phyloP scores from a whole-genome alignment of 257 asterid genomes.

The Solanum dulcamara region DNA sequence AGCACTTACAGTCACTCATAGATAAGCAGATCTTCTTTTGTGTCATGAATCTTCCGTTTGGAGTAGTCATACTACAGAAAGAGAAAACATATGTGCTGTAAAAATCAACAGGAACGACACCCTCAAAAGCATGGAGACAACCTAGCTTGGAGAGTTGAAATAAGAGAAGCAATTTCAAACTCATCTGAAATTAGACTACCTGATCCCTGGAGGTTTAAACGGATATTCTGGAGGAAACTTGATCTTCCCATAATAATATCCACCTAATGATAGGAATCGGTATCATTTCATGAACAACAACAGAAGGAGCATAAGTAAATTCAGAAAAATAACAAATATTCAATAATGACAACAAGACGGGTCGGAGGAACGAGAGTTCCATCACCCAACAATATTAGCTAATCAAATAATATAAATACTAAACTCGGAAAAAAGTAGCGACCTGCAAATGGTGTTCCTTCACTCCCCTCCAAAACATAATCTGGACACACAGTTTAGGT shows the following conservation, averaged over 20 bases:
- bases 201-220: slow-evolving; percentile 89
- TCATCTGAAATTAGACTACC: slow-evolving; percentile 26
- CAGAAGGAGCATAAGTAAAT: neutral
- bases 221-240: slow-evolving; percentile 98
- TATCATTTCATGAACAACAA: neutral
- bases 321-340: neutral
- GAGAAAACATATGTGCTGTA: slow-evolving; percentile 3
- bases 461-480: slow-evolving; percentile 99
- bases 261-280: slow-evolving; percentile 33
- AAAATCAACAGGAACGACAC: neutral
- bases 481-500: slow-evolving; percentile 35
- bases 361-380: neutral
- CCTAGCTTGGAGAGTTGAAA: neutral
- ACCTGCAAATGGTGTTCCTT: slow-evolving; percentile 99
- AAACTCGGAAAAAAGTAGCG: slow-evolving; percentile 9
- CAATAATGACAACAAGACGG: neutral
- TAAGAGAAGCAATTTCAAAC: neutral
- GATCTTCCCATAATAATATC: slow-evolving; percentile 91
- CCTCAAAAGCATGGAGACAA: neutral
- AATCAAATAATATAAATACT: neutral
- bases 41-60: slow-evolving; percentile 86
- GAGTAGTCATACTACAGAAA: slow-evolving; percentile 56
- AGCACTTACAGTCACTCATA: slow-evolving; percentile 58
- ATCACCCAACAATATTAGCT: neutral
- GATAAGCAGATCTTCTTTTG: slow-evolving; percentile 90